Evolutionary conservation across 495 filamentous ascomycete species (phyloP), one percentile per base, ranked within the genome.

Genomic region (Penicillium arizonense): DNA sequence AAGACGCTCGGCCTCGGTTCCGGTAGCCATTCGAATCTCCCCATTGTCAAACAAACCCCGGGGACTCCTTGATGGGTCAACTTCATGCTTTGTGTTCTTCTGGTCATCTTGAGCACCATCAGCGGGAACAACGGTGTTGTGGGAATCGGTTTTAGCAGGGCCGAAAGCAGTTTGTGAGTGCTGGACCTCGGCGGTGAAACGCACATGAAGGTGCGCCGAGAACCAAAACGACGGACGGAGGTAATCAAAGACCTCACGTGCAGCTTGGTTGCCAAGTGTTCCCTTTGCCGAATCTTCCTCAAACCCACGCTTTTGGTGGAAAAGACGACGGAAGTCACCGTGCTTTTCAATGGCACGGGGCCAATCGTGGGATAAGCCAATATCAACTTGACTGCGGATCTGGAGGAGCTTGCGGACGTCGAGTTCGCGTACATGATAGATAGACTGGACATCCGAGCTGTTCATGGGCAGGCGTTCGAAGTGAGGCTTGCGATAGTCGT

Each of bases 341-440:
- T 79, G 74, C 48, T 80, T 82, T 68, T 95, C 94, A 37, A 97
- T 80, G 0, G 79, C 85, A 18, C 81, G 77, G 0, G 95, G 95
- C 94, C 94, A 98, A 70, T 98, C 94, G 64, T 98, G 94, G 46
- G 91, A 96, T 14, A 98, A 68, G 20, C 91, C 91, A 14, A 97
- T 70, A 55, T 98, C 94, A 8, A 97, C 81, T 55, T 91, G 91
- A 11, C 85, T 88, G 10, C 83, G 77, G 14, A 96, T 55, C 56
- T 93, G 86, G n/a, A 96, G 77, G 12, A 98, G 74, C 72, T 97
- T 97, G 57, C 91, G 84, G 2, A 88, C 80, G 64, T 98, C 94
- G n/a, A 96, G 74, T 62, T 96, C 90, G 23, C 94, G 82, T 16
- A 93, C 80, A 59, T 97, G 92, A 59, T 96, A 97, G 53, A 94